Evolutionary conservation across 1,284 basidiomycete species (phyloP), one percentile per base, ranked within the genome.

Genomic region (Schizophyllum commune): DNA sequence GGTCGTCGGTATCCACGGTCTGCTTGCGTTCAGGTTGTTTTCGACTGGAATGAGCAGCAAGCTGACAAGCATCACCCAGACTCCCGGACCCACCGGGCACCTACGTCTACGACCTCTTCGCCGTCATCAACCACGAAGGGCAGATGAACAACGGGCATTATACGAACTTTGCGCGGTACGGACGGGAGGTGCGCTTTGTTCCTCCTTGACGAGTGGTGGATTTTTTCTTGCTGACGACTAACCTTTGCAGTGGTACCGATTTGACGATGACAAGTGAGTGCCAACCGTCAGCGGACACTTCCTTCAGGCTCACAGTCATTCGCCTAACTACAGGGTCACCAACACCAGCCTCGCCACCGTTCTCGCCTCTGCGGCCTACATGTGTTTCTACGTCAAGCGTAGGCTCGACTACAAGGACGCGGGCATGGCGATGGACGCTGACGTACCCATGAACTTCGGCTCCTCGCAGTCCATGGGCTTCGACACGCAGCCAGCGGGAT

Each of bases 141-240:
- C 89, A 92, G 72, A 86, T 98, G 69, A 90, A 96, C 73, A 97
- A 94, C 63, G 96, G 96, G 0, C 96, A 98, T 71, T 98, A 98
- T 73, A 93, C 89, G 32, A 92, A 89, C 72, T 94, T 82, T 70
- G 87, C 89, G 22, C 82, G 89, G 32, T 90, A 84, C 66, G 80
- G 86, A 62, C 85, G 92, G 65, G 85, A 90, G 79, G 90, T 89
- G 63, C 56, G 84, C 74, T 52, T 64, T 57, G 34, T 17, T 60
- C n/a, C 63, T 32, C 20, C 51, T 47, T 13, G 56, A 19, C 4
- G 32, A 56, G 34, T 57, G 33, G 27, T 53, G 20, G 57, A 61
- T 22, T 56, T 56, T 60, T 33, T 39, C 32, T 11, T 1, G 22
- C 32, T 58, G 20, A 32, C 58, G 62, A 47, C 54, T 32, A 61